Base-by-base conservation (phyloP, 2,329 filamentous ascomycete species). In the Aspergillus nomiae region DNA sequence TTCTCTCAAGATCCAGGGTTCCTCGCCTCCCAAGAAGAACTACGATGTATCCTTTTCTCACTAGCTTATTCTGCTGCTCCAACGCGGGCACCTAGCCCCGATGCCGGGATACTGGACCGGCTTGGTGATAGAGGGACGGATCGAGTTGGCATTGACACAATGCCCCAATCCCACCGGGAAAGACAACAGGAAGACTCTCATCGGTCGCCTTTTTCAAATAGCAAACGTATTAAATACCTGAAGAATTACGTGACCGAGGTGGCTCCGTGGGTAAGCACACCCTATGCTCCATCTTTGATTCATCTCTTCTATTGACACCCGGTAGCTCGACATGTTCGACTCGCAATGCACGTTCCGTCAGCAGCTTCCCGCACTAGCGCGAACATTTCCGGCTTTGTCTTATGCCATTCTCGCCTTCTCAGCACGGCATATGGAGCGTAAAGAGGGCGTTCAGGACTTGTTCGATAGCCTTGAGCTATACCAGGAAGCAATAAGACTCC, bases 401-500 rank as follows among this genome's bases (percentile, higher is more conserved):
- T 84, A 84, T 63, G 83, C 83, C 0, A 79, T 87, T 36, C 75
- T 87, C 7, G 84, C 85, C 0, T 80, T 87, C 8, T 86, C 84
- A 0, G 82, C 84, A 3, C 78, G 83, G 3, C 83, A 85, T 61
- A 81, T 84, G 66, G 85, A 85, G 66, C 76, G 83, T n/a, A 83
- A 83, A 48, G 78, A 82, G 46, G 77, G 78, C 0, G 77, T 77
- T 19, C 70, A 71, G 26, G 78, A 80, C 53, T 78, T 80, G 2
- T 82, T 78, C 36, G 82, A 84, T 63, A 86, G 84, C 65, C 73
- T 86, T 14, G 82, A 83, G 50, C 71, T 86, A 0, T 87, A 86
- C 62, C 84, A 85, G 58, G 81, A 85, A 67, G 80, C 81, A 9
- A 85, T 86, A 58, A 75, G 81, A 3, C 72, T 82, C 1, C 73